Evolutionary conservation across 352 stramenopile species (phyloP), one percentile per base, ranked within the genome.

Genomic region (Peronospora destructor): DNA sequence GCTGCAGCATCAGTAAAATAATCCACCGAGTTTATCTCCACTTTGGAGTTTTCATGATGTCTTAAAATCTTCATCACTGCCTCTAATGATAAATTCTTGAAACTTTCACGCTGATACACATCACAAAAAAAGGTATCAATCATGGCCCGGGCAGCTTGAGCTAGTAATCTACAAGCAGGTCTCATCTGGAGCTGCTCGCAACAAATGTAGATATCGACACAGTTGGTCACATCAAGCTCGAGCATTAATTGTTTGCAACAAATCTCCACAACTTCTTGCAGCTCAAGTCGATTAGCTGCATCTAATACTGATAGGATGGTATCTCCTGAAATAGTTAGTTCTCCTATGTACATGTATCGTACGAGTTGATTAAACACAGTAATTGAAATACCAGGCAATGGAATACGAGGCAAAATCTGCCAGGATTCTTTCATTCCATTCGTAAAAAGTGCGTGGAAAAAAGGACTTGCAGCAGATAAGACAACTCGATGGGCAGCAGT

Each of bases 381-480:
- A 30, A 55, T 36, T 21, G 82, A 61, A n/a, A 84, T 49, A 3
- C 70, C 73, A 39, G 75, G 61, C 14, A 90, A 59, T n/a, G 76
- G 64, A 44, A 90, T 61, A 32, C 66, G 50, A 13, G 56, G 49
- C 17, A 54, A 61, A 19, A 25, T 1, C 16, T 52, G 13, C 13
- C 23, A 49, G 6, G 64, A 76, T 48, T 90, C 78, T 26, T 73
- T 72, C 78, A 90, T 85, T 30, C 78, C 78, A 63, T 61, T 76
- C 1, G 76, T 90, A 55, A 90, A 90, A 4, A 90, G 60, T 35
- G 78, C 78, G 44, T 73, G 63, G 53, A 90, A 90, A 46, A 85
- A 90, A 10, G 75, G 73, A 48, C 76, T 86, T 16, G 71, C 69
- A 2, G 62, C 61, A 32, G 76, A 76, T 6, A 90, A 56, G 26